Percentiles rank a stretch among this genome's conserved stretches.
Conservation (phyloP, 768 basidiomycete species). For the Boletus pseudo-olivaceus region DNA sequence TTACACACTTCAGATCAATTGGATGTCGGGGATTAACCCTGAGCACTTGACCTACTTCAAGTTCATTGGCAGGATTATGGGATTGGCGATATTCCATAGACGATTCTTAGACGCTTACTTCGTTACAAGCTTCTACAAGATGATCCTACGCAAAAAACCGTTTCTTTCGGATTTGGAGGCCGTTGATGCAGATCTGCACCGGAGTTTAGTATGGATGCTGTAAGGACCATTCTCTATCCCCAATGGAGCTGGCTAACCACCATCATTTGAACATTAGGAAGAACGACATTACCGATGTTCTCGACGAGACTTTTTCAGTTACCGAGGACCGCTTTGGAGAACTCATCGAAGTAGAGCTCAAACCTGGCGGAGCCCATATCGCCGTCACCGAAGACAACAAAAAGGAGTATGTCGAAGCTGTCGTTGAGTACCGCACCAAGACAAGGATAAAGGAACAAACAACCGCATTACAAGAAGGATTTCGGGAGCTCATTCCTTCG, state of each 20-base stretch:
- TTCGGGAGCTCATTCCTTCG: conserved; percentile 78
- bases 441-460: conserved; percentile 82
- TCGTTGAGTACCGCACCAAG: conserved; percentile 82
- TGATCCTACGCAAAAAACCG: conserved; percentile 61
- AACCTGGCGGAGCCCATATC: conserved; percentile 55
- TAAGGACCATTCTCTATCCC: conserved; percentile 33
- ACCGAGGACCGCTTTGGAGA: conserved; percentile 78
- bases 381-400: conserved; percentile 74
- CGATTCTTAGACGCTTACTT: conserved; percentile 80
- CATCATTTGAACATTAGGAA: conserved; percentile 40
- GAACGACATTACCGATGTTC: conserved; percentile 70
- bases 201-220: conserved; percentile 75
- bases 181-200: conserved; percentile 64
- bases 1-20: conserved; percentile 79
- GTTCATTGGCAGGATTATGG: conserved; percentile 72
- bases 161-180: conserved; percentile 63
- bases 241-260: neutral
- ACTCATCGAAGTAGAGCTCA: conserved; percentile 62
- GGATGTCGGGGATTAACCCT: conserved; percentile 69
- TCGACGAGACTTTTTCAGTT: conserved; percentile 69
- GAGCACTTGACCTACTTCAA: conserved; percentile 80
- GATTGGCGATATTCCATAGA: conserved; percentile 73
- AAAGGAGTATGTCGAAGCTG: conserved; percentile 69
- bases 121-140: conserved; percentile 78
- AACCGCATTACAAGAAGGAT: conserved; percentile 80